These are phyloP conservation scores for Astrephomene gubernaculifera DNA, from an alignment of 139 green algal genomes.

Conservation along the genomic window DNA sequence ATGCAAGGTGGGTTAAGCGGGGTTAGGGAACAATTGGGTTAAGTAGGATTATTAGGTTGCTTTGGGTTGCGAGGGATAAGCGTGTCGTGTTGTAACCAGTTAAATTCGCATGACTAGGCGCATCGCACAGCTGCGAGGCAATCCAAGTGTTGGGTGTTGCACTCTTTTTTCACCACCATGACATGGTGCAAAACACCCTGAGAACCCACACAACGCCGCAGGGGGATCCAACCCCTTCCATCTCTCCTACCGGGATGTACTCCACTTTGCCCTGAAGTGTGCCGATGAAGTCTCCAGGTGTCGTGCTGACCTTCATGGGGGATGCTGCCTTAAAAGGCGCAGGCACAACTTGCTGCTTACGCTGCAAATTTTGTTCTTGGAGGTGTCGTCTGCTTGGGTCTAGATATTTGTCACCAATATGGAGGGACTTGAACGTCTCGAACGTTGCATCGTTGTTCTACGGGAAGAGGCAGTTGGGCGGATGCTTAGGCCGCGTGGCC, in stretches of 20 bases:
- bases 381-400: constrained; percentile 53
- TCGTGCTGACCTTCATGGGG: constrained; percentile 71
- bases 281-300: constrained; percentile 63
- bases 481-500: neutral
- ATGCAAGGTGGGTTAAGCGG: too few species aligned
- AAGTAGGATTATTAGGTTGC: too few species aligned
- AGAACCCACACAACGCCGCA: too few species aligned
- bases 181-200: too few species aligned
- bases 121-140: too few species aligned
- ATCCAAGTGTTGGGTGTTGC: too few species aligned
- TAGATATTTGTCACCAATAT: constrained; percentile 64
- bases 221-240: neutral
- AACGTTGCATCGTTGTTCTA: constrained; percentile 75
- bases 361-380: constrained; percentile 44
- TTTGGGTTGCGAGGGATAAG: too few species aligned
- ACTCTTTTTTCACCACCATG: too few species aligned
- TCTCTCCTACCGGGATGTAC: constrained; percentile 54
- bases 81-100: too few species aligned
- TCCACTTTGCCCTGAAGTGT: constrained; percentile 62
- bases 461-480: neutral
- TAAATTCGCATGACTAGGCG: too few species aligned
- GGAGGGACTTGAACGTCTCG: constrained; percentile 65
- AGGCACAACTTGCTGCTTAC: constrained; percentile 58
- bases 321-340: constrained; percentile 65
- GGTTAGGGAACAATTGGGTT: too few species aligned